Evolutionary conservation across 2,329 filamentous ascomycete genomes (phyloP), one percentile per base, ranked within the genome.

Genomic region (Aquanectria penicillioides): DNA sequence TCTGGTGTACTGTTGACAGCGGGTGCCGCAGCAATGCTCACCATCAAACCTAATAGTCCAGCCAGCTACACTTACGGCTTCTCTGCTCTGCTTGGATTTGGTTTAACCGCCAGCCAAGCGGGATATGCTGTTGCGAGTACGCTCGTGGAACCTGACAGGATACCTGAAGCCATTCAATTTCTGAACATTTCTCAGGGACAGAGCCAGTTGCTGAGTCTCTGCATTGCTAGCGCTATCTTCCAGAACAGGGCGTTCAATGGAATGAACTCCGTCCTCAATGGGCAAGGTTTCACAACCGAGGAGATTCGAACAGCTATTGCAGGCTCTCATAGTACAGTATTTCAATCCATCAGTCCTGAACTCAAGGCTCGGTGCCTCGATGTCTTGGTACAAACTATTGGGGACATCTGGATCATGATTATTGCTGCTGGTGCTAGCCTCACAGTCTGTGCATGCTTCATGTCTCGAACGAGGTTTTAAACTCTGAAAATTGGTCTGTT

Each of bases 61-160:
- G 46, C 52, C 3, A 60, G 58, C 23, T 51, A 67, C 36, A 65
- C 62, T 1, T 66, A 66, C 55, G 64, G 65, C 28, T 65, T 63
- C 36, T 54, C 55, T 2, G 49, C 44, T 3, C 44, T 65, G n/a
- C n/a, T 64, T 18, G 61, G 58, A 11, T 57, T 65, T n/a, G 61
- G 63, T 5, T 38, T 64, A 8, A 57, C 59, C 3, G 20, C 49
- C n/a, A 62, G 51, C 28, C 58, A 62, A 17, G 55, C 61, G 2
- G 36, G 58, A 31, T 59, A 62, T 28, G 38, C 60, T 2, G 44
- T 63, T 6, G 57, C 60, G 1, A 25, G 33, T 6, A 12, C 17
- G 5, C 22, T 57, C 6, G 57, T 61, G 15, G 31, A 43, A 15
- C 52, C 57, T 8, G 48, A 58, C n/a, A 36, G 60, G 13, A 22